Evolutionary conservation across 441 rosid genomes (phyloP), one percentile per base, ranked within the genome.

Genomic region (Macaranga tanarius): DNA sequence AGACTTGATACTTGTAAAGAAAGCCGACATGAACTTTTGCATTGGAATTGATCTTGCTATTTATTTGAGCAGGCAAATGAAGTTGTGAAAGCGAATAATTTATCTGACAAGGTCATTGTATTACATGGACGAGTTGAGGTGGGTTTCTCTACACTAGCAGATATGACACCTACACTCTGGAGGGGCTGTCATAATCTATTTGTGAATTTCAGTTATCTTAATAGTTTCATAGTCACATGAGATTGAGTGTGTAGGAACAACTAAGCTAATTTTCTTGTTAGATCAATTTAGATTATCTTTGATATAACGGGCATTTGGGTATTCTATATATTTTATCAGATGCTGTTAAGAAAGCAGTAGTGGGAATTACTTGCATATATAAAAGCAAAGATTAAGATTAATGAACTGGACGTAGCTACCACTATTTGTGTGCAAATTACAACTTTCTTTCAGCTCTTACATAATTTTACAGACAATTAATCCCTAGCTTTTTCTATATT

Each of bases 61-160:
- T 73, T 23, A 50, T 25, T 62, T 79, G 71, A 66, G 75, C 88
- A 95, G 99, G 99, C 99, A 59, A 88, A 78, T 77, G 99, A 95
- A 87, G 97, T 95, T 77, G 96, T 95, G 78, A 95, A 89, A 85
- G 98, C 99, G 61, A 95, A 92, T 76, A 85, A 86, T 84, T 85
- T 95, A 70, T 83, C 96, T 65, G 92, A 91, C 76, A 91, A 79
- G 73, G 81, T 95, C 80, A 86, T 89, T 58, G 99, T 95, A 70
- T 78, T 95, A 79, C 99, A 91, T 71, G 98, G 98, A 65, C 84
- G 99, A 68, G 97, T 95, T 73, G 99, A 95, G 97, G 99, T 95
- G 87, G 71, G 73, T 76, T 82, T 73, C 68, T 65, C 15, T 42
- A 26, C 54, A 57, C 42, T 63, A 57, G 56, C 12, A 54, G 28